These are phyloP conservation scores for Phialocephala subalpina DNA, from an alignment of 2,329 filamentous ascomycete genomes.

Conservation along the genomic window DNA sequence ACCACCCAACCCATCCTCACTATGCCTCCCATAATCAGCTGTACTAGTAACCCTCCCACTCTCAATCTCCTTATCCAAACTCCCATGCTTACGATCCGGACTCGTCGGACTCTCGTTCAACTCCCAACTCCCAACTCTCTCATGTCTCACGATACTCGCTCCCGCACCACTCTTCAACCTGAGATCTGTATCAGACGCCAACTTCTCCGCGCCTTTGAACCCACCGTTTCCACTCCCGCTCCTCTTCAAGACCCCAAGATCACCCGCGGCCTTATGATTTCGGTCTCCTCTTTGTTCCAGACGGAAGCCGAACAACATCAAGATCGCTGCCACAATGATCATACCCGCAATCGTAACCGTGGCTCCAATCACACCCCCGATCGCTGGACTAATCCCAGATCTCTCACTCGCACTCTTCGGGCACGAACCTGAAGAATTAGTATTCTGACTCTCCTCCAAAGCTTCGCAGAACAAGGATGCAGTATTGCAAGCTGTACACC, in stretches of 20 bases:
- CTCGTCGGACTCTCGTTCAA: constrained; percentile 33
- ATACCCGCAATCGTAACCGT: constrained; percentile 34
- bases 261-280: neutral
- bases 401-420: neutral
- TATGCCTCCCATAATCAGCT: constrained; percentile 36
- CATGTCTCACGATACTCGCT: constrained; percentile 37
- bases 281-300: constrained; percentile 28
- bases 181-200: constrained; percentile 42
- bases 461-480: constrained; percentile 40
- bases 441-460: constrained; percentile 11
- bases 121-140: constrained; percentile 46
- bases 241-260: constrained; percentile 26
- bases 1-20: constrained; percentile 35
- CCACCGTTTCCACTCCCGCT: constrained; percentile 35
- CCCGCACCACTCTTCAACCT: constrained; percentile 33
- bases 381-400: constrained; percentile 24
- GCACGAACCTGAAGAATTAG: constrained; percentile 4
- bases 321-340: constrained; percentile 21
- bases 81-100: constrained; percentile 13
- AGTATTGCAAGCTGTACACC: constrained; percentile 39
- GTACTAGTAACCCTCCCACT: constrained; percentile 29
- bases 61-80: constrained; percentile 35
- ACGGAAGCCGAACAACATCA: constrained; percentile 39
- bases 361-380: constrained; percentile 44
- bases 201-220: constrained; percentile 44